Percentiles rank a stretch among this genome's conserved stretches.
phyloP scores from a whole-genome alignment of 2,329 filamentous ascomycete species.

The Parasarocladium wereldwijsianum region DNA sequence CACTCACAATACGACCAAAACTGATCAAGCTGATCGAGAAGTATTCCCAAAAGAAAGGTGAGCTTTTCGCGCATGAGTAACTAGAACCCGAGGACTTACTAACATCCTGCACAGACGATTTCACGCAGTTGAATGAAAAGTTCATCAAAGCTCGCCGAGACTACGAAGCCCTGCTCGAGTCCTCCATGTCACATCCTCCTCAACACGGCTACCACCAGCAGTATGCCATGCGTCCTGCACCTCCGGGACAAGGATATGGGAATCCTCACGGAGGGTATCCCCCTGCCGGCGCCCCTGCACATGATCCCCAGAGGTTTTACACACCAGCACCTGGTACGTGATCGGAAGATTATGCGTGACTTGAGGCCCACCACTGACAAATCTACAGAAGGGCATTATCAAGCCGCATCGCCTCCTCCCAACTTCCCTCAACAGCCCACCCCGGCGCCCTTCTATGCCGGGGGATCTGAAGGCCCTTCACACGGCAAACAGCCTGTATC shows the following conservation, averaged over 20 bases:
- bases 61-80: slow-evolving; percentile 7
- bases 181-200: slow-evolving; percentile 90
- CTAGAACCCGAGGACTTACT: neutral
- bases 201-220: slow-evolving; percentile 66
- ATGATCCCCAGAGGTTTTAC: slow-evolving; percentile 56
- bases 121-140: slow-evolving; percentile 96
- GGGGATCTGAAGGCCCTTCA: slow-evolving; percentile 38
- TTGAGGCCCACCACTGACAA: neutral
- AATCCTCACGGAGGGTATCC: slow-evolving; percentile 22
- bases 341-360: neutral
- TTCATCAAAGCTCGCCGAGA: slow-evolving; percentile 97
- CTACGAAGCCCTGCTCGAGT: slow-evolving; percentile 90
- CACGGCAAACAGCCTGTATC: slow-evolving; percentile 33
- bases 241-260: slow-evolving; percentile 30
- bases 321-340: slow-evolving; percentile 16
- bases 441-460: slow-evolving; percentile 51
- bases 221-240: slow-evolving; percentile 39
- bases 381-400: slow-evolving; percentile 22
- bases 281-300: slow-evolving; percentile 17
- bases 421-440: slow-evolving; percentile 36
- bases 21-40: slow-evolving; percentile 97
- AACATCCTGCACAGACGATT: slow-evolving; percentile 58
- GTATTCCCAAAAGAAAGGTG: slow-evolving; percentile 98
- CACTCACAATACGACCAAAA: slow-evolving; percentile 86
- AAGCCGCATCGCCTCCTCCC: slow-evolving; percentile 33